phyloP scores from a whole-genome alignment of 495 filamentous ascomycete species.

The Usnea hakonensis region DNA sequence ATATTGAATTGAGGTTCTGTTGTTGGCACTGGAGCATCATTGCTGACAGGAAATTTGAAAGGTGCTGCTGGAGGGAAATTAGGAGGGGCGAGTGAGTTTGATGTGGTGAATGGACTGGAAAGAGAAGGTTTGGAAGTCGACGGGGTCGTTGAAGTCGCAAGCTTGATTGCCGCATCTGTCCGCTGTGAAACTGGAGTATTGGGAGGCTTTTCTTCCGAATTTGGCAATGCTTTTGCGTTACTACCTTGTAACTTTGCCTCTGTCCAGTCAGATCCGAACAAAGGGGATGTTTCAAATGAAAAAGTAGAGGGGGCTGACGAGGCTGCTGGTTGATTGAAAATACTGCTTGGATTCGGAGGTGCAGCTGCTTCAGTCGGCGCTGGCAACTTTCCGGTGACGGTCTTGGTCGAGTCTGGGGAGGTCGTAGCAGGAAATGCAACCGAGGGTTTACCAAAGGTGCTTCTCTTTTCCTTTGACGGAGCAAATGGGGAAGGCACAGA shows the following conservation, averaged over 20 bases:
- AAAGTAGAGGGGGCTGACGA: background rate
- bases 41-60: background rate
- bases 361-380: background rate
- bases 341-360: background rate
- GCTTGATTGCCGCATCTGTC: background rate
- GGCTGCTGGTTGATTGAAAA: conserved; percentile 2
- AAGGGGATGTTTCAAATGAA: conserved; percentile 9
- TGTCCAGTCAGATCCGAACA: background rate
- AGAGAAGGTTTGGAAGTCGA: background rate
- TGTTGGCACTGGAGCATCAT: background rate
- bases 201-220: background rate
- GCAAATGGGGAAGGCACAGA: background rate
- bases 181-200: background rate
- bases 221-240: background rate
- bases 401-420: background rate
- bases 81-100: background rate
- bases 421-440: background rate
- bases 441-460: conserved; percentile 5
- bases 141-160: background rate
- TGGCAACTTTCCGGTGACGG: background rate
- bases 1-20: background rate
- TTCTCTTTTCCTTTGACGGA: background rate
- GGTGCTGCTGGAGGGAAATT: background rate
- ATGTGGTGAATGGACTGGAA: background rate
- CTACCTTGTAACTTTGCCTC: background rate